These are phyloP conservation scores for Lavandula angustifolia DNA, from an alignment of 257 asterid genomes.

Conservation along the genomic window DNA sequence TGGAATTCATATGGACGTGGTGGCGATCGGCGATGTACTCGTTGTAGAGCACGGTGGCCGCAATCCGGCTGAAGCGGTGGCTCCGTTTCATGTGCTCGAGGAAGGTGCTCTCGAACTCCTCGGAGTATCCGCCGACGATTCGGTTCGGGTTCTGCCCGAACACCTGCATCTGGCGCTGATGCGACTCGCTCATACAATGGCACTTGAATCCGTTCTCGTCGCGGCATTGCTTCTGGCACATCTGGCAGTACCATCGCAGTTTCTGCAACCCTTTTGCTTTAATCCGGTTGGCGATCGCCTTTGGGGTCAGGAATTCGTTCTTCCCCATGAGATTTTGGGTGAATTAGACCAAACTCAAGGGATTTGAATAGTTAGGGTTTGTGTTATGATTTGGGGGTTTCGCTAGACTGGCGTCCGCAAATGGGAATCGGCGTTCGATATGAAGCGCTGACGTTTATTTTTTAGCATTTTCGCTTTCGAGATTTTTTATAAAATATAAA, in stretches of 20 bases:
- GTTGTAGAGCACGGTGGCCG: conserved; percentile 94
- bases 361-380: conserved; percentile 24
- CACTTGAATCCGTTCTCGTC: conserved; percentile 97
- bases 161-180: conserved; percentile 92
- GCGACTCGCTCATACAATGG: conserved; percentile 93
- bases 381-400: conserved; percentile 11
- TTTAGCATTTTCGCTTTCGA: too few species aligned
- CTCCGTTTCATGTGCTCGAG: conserved; percentile 89
- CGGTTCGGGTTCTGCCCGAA: conserved; percentile 85
- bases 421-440: too few species aligned
- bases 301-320: conserved; percentile 86
- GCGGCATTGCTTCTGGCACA: conserved; percentile 96
- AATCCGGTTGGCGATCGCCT: conserved; percentile 88
- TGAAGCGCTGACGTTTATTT: too few species aligned
- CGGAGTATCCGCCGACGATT: conserved; percentile 70
- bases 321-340: conserved; percentile 54
- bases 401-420: too few species aligned
- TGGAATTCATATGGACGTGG: conserved; percentile 90
- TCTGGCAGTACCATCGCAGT: conserved; percentile 93
- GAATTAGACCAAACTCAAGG: neutral
- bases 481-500: too few species aligned
- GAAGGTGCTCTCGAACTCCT: conserved; percentile 68
- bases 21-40: conserved; percentile 84
- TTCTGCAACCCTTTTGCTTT: conserved; percentile 87
- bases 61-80: conserved; percentile 85